Conservation (phyloP, 305 asterid species). For the Ajuga reptans region DNA sequence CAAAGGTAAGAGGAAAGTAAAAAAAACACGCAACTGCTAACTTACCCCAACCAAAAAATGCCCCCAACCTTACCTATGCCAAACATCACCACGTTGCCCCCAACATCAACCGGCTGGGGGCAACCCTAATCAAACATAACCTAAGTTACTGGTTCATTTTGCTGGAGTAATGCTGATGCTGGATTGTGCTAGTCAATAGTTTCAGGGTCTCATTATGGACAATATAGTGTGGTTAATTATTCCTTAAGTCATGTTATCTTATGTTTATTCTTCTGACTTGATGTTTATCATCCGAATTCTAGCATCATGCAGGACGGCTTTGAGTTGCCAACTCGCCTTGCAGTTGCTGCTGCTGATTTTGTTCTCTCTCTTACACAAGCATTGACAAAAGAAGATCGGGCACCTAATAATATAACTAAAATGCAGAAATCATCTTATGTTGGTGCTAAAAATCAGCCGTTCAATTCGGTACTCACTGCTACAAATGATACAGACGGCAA, state of each 20-base stretch:
- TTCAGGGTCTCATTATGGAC: not conserved
- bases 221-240: not conserved
- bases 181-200: not conserved
- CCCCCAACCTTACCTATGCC: too few species aligned
- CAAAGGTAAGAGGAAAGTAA: too few species aligned
- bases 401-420: conserved; percentile 31
- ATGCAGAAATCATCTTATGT: conserved; percentile 36
- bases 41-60: too few species aligned
- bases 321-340: conserved; percentile 93
- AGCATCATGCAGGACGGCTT: conserved; percentile 71
- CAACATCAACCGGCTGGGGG: too few species aligned
- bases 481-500: conserved; percentile 29
- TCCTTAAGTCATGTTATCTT: not conserved
- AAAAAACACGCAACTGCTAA: too few species aligned
- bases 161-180: not conserved
- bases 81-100: too few species aligned
- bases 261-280: conserved; percentile 16
- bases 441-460: conserved; percentile 30
- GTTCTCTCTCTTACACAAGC: conserved; percentile 63
- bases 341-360: conserved; percentile 85
- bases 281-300: conserved; percentile 29
- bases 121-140: too few species aligned
- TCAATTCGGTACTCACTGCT: conserved; percentile 29
- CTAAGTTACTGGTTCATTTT: conserved; percentile 5
- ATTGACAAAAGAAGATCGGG: conserved; percentile 43